Evolutionary conservation across 805 yeast species (phyloP).

Genomic region (Kurtzmaniella fragi): DNA sequence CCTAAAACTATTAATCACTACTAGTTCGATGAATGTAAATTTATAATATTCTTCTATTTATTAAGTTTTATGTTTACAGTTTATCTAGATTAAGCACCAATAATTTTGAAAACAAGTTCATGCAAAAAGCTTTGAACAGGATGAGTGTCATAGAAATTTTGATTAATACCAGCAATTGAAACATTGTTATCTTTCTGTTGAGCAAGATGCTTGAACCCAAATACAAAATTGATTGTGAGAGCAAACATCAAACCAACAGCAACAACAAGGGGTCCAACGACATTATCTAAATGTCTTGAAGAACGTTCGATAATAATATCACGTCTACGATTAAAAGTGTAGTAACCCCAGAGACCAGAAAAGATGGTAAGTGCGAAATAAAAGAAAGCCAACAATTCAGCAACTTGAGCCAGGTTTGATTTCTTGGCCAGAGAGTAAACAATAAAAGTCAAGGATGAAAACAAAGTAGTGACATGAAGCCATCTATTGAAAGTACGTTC

Average conservation of each 20-base stretch:
- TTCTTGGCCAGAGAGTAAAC: constrained; percentile 69
- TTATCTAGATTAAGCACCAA: constrained; percentile 7
- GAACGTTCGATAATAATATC: constrained; percentile 73
- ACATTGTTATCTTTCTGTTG: constrained; percentile 8
- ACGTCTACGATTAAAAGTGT: constrained; percentile 65
- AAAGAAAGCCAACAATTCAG: constrained; percentile 67
- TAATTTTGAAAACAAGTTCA: constrained; percentile 25
- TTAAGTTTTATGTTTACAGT: neutral
- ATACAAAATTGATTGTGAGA: constrained; percentile 64
- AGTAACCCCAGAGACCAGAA: constrained; percentile 86
- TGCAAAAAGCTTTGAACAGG: constrained; percentile 31
- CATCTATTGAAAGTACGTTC: constrained; percentile 96
- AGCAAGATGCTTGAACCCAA: constrained; percentile 41
- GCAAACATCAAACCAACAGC: constrained; percentile 65
- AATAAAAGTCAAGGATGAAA: constrained; percentile 80
- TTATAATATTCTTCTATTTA: too few relatives aligned
- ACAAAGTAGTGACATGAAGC: constrained; percentile 82
- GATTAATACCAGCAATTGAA: constrained; percentile 18
- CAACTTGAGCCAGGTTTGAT: constrained; percentile 60
- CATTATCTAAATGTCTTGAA: constrained; percentile 83
- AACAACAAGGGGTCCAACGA: constrained; percentile 81
- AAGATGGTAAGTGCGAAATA: constrained; percentile 80
- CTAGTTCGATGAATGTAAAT: too few relatives aligned
- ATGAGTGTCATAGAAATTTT: constrained; percentile 24
- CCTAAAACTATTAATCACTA: too few relatives aligned